These are phyloP conservation scores for Pestalotiopsis sp. DNA, from an alignment of 2,329 filamentous ascomycete species.

Conservation along the genomic window DNA sequence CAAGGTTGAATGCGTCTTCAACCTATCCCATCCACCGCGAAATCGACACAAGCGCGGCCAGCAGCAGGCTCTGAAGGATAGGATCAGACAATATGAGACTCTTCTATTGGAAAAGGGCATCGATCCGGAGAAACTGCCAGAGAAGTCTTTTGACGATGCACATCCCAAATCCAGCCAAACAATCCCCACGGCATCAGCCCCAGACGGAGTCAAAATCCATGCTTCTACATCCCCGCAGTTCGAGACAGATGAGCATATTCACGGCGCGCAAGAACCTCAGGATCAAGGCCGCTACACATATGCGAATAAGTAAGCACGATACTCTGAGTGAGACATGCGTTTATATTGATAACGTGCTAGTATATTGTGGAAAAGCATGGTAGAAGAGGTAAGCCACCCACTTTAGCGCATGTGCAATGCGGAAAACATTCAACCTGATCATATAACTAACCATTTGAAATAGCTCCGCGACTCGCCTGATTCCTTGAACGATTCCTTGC, in stretches of 20 bases:
- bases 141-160: constrained; percentile 9
- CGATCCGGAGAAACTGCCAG: constrained; percentile 17
- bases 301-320: constrained; percentile 20
- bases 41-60: constrained; percentile 19
- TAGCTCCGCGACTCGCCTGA: constrained; percentile 26
- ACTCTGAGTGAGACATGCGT: background rate
- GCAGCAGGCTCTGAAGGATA: constrained; percentile 19
- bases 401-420: background rate
- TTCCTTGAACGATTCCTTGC: constrained; percentile 19
- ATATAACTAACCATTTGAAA: constrained; percentile 14
- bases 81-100: constrained; percentile 25
- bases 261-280: constrained; percentile 19
- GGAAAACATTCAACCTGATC: background rate
- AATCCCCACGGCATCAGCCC: background rate
- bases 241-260: constrained; percentile 7
- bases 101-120: constrained; percentile 26
- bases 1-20: constrained; percentile 28
- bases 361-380: constrained; percentile 21
- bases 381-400: constrained; percentile 20
- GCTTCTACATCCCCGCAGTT: background rate
- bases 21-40: constrained; percentile 18
- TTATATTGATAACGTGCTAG: constrained; percentile 8
- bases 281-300: constrained; percentile 16
- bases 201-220: background rate
- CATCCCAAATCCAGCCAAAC: background rate